Evolutionary conservation across 768 basidiomycete genomes (phyloP).

Genomic region (Mycena filopes): DNA sequence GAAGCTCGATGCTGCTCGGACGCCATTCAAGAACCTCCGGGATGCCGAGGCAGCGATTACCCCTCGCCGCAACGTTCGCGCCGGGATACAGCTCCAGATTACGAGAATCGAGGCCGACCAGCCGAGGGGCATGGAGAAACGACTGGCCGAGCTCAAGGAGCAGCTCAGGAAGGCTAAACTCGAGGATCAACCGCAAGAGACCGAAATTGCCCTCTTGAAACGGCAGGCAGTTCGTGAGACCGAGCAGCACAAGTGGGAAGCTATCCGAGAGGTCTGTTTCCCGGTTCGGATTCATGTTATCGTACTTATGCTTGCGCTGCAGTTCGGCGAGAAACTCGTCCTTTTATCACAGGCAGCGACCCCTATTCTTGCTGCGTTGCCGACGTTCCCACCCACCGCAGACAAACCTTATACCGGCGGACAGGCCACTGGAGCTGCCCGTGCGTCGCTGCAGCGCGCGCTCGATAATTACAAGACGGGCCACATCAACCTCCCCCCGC

Average conservation of each 20-base stretch:
- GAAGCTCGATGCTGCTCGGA: constrained; percentile 72
- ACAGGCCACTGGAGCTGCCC: constrained; percentile 71
- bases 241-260: constrained; percentile 83
- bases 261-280: constrained; percentile 74
- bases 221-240: constrained; percentile 81
- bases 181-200: constrained; percentile 75
- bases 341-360: constrained; percentile 78
- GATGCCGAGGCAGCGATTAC: constrained; percentile 68
- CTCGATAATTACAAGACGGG: constrained; percentile 84
- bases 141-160: constrained; percentile 74
- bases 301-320: constrained; percentile 5
- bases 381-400: constrained; percentile 71
- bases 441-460: constrained; percentile 81
- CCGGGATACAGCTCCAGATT: constrained; percentile 68
- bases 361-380: constrained; percentile 70
- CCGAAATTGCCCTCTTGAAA: constrained; percentile 76
- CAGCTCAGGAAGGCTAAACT: constrained; percentile 73
- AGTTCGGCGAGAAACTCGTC: constrained; percentile 87
- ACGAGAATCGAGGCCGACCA: constrained; percentile 72
- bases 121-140: constrained; percentile 72
- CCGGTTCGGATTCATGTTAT: background rate
- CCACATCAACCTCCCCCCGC: constrained; percentile 61
- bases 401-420: constrained; percentile 68
- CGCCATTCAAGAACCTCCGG: constrained; percentile 76
- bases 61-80: constrained; percentile 72